Evolutionary conservation across 2,329 filamentous ascomycete species (phyloP).

Genomic region (Lasiodiplodia sp.): DNA sequence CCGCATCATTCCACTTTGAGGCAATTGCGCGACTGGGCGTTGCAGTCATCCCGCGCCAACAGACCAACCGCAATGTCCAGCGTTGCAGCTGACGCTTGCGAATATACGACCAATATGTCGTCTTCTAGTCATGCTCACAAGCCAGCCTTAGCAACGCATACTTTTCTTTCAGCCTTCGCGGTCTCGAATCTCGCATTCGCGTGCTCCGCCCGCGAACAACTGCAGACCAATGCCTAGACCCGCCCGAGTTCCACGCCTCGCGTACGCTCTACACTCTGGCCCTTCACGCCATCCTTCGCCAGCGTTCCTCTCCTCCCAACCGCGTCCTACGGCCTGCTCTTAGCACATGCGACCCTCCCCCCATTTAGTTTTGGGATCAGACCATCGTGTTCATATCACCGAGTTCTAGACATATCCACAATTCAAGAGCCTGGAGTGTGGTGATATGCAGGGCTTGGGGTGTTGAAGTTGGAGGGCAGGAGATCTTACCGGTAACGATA

Average conservation of each 20-base stretch:
- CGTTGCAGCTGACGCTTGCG: constrained; percentile 26
- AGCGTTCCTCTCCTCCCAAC: neutral
- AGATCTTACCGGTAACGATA: neutral
- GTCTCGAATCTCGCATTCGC: neutral
- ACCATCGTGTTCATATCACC: neutral
- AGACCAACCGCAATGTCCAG: neutral
- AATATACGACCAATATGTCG: constrained; percentile 23
- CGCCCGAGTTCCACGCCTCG: neutral
- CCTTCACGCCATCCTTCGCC: neutral
- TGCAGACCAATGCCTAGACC: neutral
- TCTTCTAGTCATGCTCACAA: constrained; percentile 14
- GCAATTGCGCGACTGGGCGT: neutral
- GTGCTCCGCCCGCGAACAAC: neutral
- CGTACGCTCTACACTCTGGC: neutral
- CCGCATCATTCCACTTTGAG: constrained; percentile 5
- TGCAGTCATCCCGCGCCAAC: constrained; percentile 7
- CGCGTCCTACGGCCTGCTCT: neutral
- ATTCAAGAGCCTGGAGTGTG: neutral
- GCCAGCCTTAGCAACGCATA: neutral
- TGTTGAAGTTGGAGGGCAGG: neutral
- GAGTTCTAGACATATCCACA: neutral
- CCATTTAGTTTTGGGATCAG: neutral
- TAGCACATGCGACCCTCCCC: neutral
- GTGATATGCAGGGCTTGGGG: neutral
- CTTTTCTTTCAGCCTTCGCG: neutral